Percentiles rank a stretch among this genome's conserved stretches.
phyloP scores from a whole-genome alignment of 2,329 filamentous ascomycete genomes.

The Sphaerulina vaccinii region DNA sequence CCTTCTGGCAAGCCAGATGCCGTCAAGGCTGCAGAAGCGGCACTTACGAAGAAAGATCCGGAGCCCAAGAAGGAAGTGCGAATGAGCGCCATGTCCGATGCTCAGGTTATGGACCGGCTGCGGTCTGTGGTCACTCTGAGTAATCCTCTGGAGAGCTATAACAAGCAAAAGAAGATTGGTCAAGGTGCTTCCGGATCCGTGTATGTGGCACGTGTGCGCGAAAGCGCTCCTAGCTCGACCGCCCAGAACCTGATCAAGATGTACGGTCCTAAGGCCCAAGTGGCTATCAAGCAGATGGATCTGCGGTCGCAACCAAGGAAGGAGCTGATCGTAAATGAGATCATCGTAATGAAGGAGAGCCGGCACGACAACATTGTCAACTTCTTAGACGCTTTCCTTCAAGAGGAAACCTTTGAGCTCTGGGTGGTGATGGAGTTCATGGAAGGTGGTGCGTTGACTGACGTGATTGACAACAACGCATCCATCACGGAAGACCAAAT shows the following conservation, averaged over 20 bases:
- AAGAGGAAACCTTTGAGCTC: conserved; percentile 91
- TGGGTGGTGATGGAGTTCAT: conserved; percentile 99
- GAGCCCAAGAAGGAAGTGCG: conserved; percentile 81
- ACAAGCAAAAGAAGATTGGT: conserved; percentile 99
- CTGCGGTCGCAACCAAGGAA: conserved; percentile 94
- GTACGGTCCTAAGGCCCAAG: conserved; percentile 79
- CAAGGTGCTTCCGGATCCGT: conserved; percentile 97
- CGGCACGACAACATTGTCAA: conserved; percentile 98
- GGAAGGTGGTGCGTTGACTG: conserved; percentile 95
- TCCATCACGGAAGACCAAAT: conserved; percentile 96
- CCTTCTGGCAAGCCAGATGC: conserved; percentile 57
- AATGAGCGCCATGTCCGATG: conserved; percentile 98
- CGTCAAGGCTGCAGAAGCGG: conserved; percentile 86
- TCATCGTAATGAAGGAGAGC: conserved; percentile 99
- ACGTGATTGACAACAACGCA: conserved; percentile 97
- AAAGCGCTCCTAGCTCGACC: conserved; percentile 75
- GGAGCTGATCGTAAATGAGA: conserved; percentile 98
- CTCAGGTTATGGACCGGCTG: conserved; percentile 93
- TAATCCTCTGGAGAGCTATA: conserved; percentile 90
- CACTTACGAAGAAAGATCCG: conserved; percentile 70
- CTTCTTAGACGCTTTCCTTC: conserved; percentile 93
- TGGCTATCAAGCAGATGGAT: conserved; percentile 99
- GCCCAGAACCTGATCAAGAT: conserved; percentile 76
- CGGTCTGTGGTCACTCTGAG: conserved; percentile 94
- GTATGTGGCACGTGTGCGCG: conserved; percentile 94